Base-by-base conservation (phyloP, 352 stramenopile species). In the Phytophthora pinifolia region DNA sequence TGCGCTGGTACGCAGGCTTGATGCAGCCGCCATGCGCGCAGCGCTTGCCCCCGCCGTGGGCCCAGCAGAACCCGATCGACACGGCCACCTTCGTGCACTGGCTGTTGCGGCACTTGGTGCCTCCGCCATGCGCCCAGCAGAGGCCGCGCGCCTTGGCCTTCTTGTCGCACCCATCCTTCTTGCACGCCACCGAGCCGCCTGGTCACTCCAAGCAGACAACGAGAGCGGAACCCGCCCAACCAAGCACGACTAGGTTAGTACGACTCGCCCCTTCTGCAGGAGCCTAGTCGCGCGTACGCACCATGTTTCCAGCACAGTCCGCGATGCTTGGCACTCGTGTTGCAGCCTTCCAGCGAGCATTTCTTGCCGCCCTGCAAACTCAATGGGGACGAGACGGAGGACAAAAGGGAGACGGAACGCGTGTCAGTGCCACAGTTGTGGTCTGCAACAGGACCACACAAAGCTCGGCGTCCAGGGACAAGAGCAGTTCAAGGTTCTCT, bases 101-200 rank as follows among this genome's bases (percentile, higher is more conserved):
- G 8, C 9, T n/a, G 17, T 43, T 48, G 4, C 13, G 41, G 59
- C 73, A 79, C 50, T 67, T 74, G 27, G 69, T 78, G 25, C 70
- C 70, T 18, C 65, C 73, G 46, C 65, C 72, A 30, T 83, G 73
- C 0, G 73, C 64, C 73, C 73, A 83, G 39, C 73, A 83, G 2
- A 67, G 37, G 0, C 70, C 70, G n/a, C 65, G 49, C 4, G 70
- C 70, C 9, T 80, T 74, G 1, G 70, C 70, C 42, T 76, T 73
- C 65, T 80, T 76, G 20, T 33, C 56, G 69, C 67, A 78, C 22
- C 59, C 67, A 32, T 72, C 54, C 39, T 74, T 49, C 17, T 36
- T 72, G 54, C 73, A 83, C 44, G 60, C 52, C 34, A 69, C 74
- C 27, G 76, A 83, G 15, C 73, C 73, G 7, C 73, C 72, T 62